Base-by-base conservation (phyloP, 768 basidiomycete species). In the Suillus plorans region DNA sequence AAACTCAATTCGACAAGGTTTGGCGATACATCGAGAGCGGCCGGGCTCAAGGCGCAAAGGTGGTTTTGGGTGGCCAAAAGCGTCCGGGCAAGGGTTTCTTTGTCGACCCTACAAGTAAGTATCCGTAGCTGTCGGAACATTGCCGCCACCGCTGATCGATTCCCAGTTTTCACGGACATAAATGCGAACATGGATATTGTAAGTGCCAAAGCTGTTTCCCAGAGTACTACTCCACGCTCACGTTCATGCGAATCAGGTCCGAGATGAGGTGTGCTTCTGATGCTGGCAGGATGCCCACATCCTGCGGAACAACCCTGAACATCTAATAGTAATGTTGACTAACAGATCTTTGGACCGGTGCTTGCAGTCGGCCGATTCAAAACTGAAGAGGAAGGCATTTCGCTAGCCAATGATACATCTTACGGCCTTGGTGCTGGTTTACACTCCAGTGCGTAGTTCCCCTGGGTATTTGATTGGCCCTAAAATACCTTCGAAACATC, bases 371-470 rank as follows among this genome's bases (percentile, higher is more conserved):
- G 89, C 50, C 86, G 81, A 68, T 98, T 98, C 80, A 86, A 85
- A 68, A 89, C 90, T 8, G 96, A 97, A 76, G 89, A 91, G 64
- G 94, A 97, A 73, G 95, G 88, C 4, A 87, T 98, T 68, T 72
- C 80, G 49, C 77, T 94, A 18, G 96, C 95, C 41, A 98, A 98
- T 77, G 86, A 91, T 72, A 94, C 95, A 7, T 85, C 81, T 58
- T 98, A 97, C 75, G 97, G 97, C 42, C 84, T 99, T 42, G 95
- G 94, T 10, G 94, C 95, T 16, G 97, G 92, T 10, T 80, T 98
- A 59, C 94, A 96, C 78, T 95, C 88, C 45, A 91, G 92, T 91
- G 75, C 67, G 86, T 78, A 61, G 59, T 53, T 45, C 28, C 45
- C 39, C 13, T 22, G n/a, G 36, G 39, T 59, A 25, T 13, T 22